Conservation (phyloP, 2,329 filamentous ascomycete genomes). For the Dactylellina leptospora region DNA sequence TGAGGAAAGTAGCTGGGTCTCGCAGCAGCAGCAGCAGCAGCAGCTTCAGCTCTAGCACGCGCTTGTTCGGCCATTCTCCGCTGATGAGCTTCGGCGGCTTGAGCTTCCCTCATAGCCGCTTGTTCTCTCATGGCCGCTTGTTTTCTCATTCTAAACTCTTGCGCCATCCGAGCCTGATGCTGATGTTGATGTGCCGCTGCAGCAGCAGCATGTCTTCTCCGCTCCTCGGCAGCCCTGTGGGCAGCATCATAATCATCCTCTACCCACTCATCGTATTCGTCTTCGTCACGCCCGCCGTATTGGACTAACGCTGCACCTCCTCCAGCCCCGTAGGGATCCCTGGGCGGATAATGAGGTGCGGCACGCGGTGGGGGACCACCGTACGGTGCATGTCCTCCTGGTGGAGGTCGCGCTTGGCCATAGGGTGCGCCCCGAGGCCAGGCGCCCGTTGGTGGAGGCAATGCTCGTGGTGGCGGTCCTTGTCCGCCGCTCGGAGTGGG, state of each 20-base stretch:
- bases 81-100: slow-evolving; percentile 48
- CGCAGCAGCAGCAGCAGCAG: slow-evolving; percentile 24
- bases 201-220: slow-evolving; percentile 44
- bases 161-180: slow-evolving; percentile 36
- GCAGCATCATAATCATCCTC: slow-evolving; percentile 54
- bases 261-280: slow-evolving; percentile 54
- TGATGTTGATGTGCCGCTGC: slow-evolving; percentile 33
- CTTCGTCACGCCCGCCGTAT: slow-evolving; percentile 54
- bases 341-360: slow-evolving; percentile 52
- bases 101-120: slow-evolving; percentile 4
- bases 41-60: slow-evolving; percentile 27
- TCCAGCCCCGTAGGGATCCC: slow-evolving; percentile 27
- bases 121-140: slow-evolving; percentile 51
- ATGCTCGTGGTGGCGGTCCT: slow-evolving; percentile 52
- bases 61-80: slow-evolving; percentile 23
- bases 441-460: slow-evolving; percentile 40
- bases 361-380: slow-evolving; percentile 51
- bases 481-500: slow-evolving; percentile 50
- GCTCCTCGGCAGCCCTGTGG: slow-evolving; percentile 52
- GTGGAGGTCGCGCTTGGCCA: slow-evolving; percentile 33
- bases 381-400: slow-evolving; percentile 42
- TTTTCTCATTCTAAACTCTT: slow-evolving; percentile 39
- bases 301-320: slow-evolving; percentile 40
- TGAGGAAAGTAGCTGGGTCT: slow-evolving; percentile 29
- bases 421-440: slow-evolving; percentile 32